phyloP scores from a whole-genome alignment of 2,329 filamentous ascomycete species.

The Dendrostoma leiphaemia region DNA sequence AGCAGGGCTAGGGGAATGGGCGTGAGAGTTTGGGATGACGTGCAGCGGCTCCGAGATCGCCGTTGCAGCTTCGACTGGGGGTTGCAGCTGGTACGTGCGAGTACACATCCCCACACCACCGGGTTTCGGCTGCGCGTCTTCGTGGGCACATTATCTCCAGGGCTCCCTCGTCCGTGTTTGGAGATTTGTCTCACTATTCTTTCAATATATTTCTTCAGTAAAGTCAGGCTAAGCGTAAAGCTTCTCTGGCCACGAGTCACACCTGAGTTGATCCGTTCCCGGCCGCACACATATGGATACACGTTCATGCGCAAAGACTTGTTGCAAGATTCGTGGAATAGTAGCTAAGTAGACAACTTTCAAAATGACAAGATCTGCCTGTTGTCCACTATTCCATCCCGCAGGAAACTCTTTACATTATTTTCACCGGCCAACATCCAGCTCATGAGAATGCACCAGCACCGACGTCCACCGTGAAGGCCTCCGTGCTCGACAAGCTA shows the following conservation, averaged over 20 bases:
- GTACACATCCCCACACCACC: neutral
- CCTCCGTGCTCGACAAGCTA: slow-evolving; percentile 43
- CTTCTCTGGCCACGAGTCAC: too few relatives aligned
- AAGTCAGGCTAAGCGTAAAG: too few relatives aligned
- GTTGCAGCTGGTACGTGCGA: neutral
- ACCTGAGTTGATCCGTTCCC: too few relatives aligned
- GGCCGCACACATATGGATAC: too few relatives aligned
- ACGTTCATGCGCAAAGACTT: neutral
- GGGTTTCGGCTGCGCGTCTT: neutral
- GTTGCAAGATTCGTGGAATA: neutral
- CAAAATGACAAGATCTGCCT: neutral
- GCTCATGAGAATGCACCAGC: neutral
- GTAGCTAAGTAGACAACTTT: neutral
- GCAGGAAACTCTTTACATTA: too few relatives aligned
- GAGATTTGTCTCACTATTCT: neutral
- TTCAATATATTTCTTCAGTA: too few relatives aligned
- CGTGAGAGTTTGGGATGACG: neutral
- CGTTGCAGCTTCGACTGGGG: neutral
- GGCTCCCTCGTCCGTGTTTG: neutral
- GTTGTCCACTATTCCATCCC: neutral
- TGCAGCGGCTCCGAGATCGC: neutral
- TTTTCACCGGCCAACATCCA: neutral
- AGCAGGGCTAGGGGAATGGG: too few relatives aligned
- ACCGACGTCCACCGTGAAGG: slow-evolving; percentile 34
- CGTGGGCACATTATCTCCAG: neutral